Percentiles rank a stretch among this genome's conserved stretches.
Conservation (phyloP, 306 rosid genomes). For the Vigna nakashimae region DNA sequence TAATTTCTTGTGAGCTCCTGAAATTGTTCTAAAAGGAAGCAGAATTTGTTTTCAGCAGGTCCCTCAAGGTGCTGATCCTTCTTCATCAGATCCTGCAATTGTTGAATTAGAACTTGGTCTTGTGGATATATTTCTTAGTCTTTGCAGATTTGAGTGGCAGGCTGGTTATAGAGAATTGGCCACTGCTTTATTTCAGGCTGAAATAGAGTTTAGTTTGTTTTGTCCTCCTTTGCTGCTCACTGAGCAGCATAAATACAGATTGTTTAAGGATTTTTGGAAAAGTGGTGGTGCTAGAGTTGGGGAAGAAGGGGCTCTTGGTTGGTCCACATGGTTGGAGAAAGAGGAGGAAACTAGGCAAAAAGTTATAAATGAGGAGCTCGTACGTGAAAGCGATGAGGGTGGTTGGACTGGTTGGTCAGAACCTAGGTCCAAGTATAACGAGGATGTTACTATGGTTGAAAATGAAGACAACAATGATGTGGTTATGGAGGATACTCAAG, state of each 20-base stretch:
- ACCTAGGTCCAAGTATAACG: conserved; percentile 61
- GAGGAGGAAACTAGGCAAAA: conserved; percentile 91
- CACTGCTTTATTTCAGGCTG: conserved; percentile 96
- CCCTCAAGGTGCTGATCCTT: conserved; percentile 53
- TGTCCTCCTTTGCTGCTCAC: conserved; percentile 84
- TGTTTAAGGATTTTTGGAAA: conserved; percentile 91
- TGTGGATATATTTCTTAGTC: conserved; percentile 86
- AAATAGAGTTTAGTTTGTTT: conserved; percentile 89
- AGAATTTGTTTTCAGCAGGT: conserved; percentile 56
- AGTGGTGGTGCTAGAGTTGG: conserved; percentile 86
- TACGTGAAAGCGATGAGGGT: conserved; percentile 65
- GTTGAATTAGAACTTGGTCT: conserved; percentile 89
- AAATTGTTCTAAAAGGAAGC: conserved; percentile 22
- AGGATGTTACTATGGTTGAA: conserved; percentile 46
- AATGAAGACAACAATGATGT: conserved; percentile 48
- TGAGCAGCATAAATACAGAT: conserved; percentile 78
- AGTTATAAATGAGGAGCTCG: conserved; percentile 65
- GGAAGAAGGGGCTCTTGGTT: conserved; percentile 91
- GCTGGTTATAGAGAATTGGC: conserved; percentile 89
- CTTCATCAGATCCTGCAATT: conserved; percentile 58
- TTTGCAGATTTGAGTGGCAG: conserved; percentile 97
- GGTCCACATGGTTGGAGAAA: conserved; percentile 95
- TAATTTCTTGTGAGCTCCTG: conserved; percentile 6
- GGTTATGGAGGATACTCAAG: conserved; percentile 59
- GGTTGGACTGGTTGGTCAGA: conserved; percentile 99